Percentiles rank a stretch among this genome's conserved stretches.
These are phyloP conservation scores for Boletus edulis DNA, from an alignment of 768 basidiomycete genomes.

Conservation along the genomic window DNA sequence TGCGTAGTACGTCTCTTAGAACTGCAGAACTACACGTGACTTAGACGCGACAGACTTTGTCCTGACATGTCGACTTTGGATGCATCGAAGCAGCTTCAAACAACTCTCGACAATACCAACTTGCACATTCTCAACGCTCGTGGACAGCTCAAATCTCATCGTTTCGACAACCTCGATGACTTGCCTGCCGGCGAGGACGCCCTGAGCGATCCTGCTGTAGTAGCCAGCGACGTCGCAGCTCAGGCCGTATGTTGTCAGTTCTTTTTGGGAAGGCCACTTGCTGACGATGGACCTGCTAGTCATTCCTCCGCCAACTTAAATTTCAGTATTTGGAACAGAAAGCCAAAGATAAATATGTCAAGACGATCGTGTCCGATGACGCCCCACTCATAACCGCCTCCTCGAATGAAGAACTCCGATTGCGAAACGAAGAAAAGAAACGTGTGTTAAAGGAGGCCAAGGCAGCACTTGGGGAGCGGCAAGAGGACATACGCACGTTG, in stretches of 20 bases:
- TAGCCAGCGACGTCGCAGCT: constrained; percentile 55
- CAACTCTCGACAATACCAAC: constrained; percentile 22
- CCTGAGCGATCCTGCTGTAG: constrained; percentile 51
- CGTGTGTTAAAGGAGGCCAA: constrained; percentile 64
- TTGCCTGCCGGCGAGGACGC: constrained; percentile 24
- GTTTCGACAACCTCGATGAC: constrained; percentile 31
- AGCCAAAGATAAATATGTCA: constrained; percentile 86
- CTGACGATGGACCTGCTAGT: constrained; percentile 36
- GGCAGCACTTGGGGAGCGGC: constrained; percentile 54
- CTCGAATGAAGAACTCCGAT: constrained; percentile 66
- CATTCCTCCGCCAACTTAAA: constrained; percentile 78
- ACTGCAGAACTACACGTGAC: not conserved
- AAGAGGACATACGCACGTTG: constrained; percentile 58
- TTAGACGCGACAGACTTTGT: not conserved
- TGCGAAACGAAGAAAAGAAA: constrained; percentile 70
- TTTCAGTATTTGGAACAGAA: constrained; percentile 90
- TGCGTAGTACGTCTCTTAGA: too few relatives aligned
- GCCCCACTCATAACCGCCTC: constrained; percentile 77
- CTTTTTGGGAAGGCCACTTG: not conserved
- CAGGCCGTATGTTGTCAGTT: constrained; percentile 51
- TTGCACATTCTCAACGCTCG: constrained; percentile 24
- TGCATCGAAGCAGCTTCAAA: constrained; percentile 25
- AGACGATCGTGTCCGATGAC: constrained; percentile 83
- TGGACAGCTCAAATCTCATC: constrained; percentile 22
- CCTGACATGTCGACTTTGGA: constrained; percentile 20